These are phyloP conservation scores for Arthrobotrys pseudoclavata DNA, from an alignment of 2,329 filamentous ascomycete genomes.

Conservation along the genomic window DNA sequence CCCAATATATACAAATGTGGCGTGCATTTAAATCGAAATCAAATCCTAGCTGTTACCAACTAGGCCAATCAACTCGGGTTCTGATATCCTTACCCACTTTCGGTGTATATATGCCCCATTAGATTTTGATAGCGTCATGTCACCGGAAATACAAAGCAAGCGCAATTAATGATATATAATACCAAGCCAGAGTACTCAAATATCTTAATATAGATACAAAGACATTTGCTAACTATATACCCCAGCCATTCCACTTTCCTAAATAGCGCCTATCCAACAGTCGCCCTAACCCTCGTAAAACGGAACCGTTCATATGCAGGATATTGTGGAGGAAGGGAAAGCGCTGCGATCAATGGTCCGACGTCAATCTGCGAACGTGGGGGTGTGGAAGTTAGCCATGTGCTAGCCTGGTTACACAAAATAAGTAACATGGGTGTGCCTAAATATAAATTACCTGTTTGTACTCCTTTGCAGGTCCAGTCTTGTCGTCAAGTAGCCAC, in stretches of 20 bases:
- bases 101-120: no score
- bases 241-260: not conserved
- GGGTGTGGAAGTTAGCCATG: not conserved
- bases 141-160: no score
- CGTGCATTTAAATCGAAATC: no score
- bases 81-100: no score
- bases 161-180: no score
- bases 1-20: no score
- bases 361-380: conserved; percentile 27
- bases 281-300: conserved; percentile 36
- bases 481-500: conserved; percentile 11
- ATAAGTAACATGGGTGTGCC: not conserved
- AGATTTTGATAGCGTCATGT: no score
- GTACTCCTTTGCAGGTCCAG: conserved; percentile 5
- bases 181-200: no score
- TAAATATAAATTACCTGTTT: conserved; percentile 36
- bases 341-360: conserved; percentile 25
- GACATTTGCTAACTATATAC: not conserved
- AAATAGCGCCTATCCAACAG: not conserved
- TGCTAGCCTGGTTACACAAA: not conserved
- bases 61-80: no score
- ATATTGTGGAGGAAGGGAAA: conserved; percentile 39
- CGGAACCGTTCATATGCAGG: conserved; percentile 37
- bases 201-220: not conserved
- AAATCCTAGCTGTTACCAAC: no score